phyloP scores from a whole-genome alignment of 345 rosid genomes.

The Conringia planisiliqua region DNA sequence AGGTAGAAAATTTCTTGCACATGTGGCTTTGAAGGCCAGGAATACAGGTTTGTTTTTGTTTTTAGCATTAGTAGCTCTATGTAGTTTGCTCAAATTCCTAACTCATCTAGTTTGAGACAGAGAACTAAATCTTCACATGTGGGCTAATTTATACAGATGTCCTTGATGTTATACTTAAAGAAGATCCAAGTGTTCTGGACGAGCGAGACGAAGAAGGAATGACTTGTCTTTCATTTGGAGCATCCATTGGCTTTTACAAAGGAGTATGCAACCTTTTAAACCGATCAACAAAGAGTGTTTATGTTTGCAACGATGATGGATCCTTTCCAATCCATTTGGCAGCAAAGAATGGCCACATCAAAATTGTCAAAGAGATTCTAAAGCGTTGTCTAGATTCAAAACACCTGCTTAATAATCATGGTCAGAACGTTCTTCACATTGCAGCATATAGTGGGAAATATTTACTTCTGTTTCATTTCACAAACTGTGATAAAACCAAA shows the following conservation, averaged over 20 bases:
- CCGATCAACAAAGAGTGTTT: background rate
- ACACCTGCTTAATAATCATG: background rate
- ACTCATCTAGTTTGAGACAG: too few species aligned
- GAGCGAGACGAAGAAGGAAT: conserved; percentile 18
- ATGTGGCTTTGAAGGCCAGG: background rate
- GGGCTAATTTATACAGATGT: background rate
- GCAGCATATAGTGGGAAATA: background rate
- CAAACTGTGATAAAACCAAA: background rate
- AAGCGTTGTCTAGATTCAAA: background rate
- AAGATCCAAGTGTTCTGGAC: background rate
- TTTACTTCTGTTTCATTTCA: background rate
- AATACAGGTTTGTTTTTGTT: background rate
- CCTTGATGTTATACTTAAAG: background rate
- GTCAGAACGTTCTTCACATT: conserved; percentile 3
- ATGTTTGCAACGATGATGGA: background rate
- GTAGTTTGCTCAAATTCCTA: too few species aligned
- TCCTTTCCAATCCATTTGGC: conserved; percentile 13
- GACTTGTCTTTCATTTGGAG: conserved; percentile 8
- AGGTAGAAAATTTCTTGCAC: background rate
- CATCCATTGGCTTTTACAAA: background rate
- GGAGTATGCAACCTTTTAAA: conserved; percentile 1
- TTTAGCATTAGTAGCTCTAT: background rate
- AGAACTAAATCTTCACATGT: too few species aligned
- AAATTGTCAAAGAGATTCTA: background rate
- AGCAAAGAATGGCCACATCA: background rate